Base-by-base conservation (phyloP, 1,284 basidiomycete genomes). In the Malassezia pachydermatis region DNA sequence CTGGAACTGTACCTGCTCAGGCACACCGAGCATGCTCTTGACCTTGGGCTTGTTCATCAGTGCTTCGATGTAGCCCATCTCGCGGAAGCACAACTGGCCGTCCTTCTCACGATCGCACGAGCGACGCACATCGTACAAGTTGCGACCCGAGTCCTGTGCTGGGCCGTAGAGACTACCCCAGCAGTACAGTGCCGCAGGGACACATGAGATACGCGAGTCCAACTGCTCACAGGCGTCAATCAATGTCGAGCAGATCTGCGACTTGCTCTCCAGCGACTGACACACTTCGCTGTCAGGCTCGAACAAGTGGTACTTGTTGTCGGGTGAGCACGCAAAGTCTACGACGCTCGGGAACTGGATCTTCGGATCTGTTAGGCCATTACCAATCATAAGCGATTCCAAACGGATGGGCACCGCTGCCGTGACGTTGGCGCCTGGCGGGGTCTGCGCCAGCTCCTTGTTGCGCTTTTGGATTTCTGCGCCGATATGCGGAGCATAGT, bases 91-190 rank as follows among this genome's bases (percentile, higher is more conserved):
- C n/a, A 69, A 58, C 24, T 63, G 75, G 19, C 82, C 81, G 59
- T 86, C 82, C 70, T 79, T 78, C 48, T 78, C 73, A 46, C 80
- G 77, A 67, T 83, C 78, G 65, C 90, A 95, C 54, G 76, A 77
- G 55, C 74, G 77, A 49, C 89, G 81, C 9, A 89, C 84, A 63
- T 95, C 90, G 70, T 92, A 92, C 25, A 78, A 73, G 68, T 77
- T 77, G 50, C 72, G 58, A 19, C 74, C 74, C 20, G 75, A 70
- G 45, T 76, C 61, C 62, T 79, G 77, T 33, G 78, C 74, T 17
- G 75, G 74, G 23, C 73, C 74, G 62, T 75, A 78, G 34, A 78
- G 59, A 16, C 73, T 65, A 29, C 71, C 72, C 75, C 75, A 77
- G 66, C 68, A 71, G 55, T 72, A 72, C 13, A 75, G 55, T 3